phyloP scores from a whole-genome alignment of 2,329 filamentous ascomycete genomes.

The Ceratocystis albifundus region DNA sequence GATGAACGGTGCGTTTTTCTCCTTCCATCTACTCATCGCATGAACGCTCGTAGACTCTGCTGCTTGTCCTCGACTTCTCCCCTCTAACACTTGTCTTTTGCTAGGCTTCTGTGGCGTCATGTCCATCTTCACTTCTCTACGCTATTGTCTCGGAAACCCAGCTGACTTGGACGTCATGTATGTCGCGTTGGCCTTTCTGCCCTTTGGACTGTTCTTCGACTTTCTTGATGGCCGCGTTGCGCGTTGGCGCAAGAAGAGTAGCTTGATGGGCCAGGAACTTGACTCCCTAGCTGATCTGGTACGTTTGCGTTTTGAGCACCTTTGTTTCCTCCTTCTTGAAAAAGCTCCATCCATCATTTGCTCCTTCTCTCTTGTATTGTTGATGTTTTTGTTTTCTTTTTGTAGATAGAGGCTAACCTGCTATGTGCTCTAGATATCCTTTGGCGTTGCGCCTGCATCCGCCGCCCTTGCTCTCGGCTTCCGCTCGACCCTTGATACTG shows the following conservation, averaged over 20 bases:
- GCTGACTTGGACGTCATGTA: slow-evolving; percentile 59
- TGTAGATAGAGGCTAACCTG: not conserved
- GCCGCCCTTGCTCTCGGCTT: slow-evolving; percentile 82
- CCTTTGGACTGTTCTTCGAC: slow-evolving; percentile 91
- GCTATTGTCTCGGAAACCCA: slow-evolving; percentile 72
- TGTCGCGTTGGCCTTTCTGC: slow-evolving; percentile 74
- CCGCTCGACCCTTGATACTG: slow-evolving; percentile 70
- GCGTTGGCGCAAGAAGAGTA: slow-evolving; percentile 91
- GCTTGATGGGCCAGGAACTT: slow-evolving; percentile 93
- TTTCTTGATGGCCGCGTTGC: slow-evolving; percentile 97
- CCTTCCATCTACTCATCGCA: not conserved
- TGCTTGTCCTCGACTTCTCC: not conserved
- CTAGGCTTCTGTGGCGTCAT: slow-evolving; percentile 74
- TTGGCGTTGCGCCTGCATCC: slow-evolving; percentile 79
- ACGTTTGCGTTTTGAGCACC: slow-evolving; percentile 30
- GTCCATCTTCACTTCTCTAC: slow-evolving; percentile 90
- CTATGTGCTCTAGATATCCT: slow-evolving; percentile 61
- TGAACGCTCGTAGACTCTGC: not conserved
- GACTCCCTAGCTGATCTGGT: slow-evolving; percentile 93
- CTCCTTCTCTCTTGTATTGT: not conserved
- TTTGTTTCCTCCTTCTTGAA: not conserved
- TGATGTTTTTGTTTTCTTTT: not conserved
- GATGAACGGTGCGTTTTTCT: slow-evolving; percentile 50
- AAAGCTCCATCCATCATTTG: not conserved
- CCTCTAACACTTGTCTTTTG: not conserved